Evolutionary conservation across 2,329 filamentous ascomycete genomes (phyloP).

Genomic region (Macrophomina pseudophaseolina): DNA sequence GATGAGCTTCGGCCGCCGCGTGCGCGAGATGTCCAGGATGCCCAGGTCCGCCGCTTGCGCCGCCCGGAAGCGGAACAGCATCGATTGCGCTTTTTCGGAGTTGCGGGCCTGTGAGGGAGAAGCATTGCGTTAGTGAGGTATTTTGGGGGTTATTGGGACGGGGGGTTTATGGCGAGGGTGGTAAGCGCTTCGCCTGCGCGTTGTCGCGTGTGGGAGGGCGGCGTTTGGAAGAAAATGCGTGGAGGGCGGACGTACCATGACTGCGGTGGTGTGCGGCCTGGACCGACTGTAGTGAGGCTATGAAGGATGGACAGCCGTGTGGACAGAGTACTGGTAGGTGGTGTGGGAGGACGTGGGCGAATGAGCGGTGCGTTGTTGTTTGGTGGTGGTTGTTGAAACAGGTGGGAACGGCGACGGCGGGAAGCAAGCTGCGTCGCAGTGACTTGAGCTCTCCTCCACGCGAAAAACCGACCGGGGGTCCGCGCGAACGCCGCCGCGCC

Average conservation of each 20-base stretch:
- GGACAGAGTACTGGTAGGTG: background rate
- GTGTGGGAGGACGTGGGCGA: background rate
- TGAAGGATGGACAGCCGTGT: background rate
- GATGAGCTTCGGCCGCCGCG: constrained; percentile 88
- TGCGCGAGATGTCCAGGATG: constrained; percentile 90
- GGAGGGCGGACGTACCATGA: constrained; percentile 23
- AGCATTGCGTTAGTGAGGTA: constrained; percentile 26
- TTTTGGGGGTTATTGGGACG: background rate
- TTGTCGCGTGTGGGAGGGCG: background rate
- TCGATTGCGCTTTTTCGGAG: constrained; percentile 97
- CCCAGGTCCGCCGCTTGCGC: constrained; percentile 94
- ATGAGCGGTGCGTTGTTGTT: background rate
- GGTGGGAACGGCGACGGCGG: background rate
- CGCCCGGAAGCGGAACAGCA: constrained; percentile 99
- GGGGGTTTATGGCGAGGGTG: background rate
- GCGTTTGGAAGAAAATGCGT: constrained; percentile 1
- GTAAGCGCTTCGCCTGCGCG: background rate
- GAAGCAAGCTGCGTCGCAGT: constrained; percentile 11
- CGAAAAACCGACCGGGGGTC: constrained; percentile 25
- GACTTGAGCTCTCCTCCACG: constrained; percentile 26
- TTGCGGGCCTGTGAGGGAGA: constrained; percentile 77
- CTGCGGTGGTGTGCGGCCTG: constrained; percentile 7
- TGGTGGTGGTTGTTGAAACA: constrained; percentile 21
- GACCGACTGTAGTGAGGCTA: background rate
- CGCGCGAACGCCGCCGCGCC: constrained; percentile 15